A percentile compares a stretch with the other conserved stretches of the same genome.
Evolutionary conservation across 371 early-diverging fungal species (phyloP).

Genomic region (Basidiobolus meristosporus): DNA sequence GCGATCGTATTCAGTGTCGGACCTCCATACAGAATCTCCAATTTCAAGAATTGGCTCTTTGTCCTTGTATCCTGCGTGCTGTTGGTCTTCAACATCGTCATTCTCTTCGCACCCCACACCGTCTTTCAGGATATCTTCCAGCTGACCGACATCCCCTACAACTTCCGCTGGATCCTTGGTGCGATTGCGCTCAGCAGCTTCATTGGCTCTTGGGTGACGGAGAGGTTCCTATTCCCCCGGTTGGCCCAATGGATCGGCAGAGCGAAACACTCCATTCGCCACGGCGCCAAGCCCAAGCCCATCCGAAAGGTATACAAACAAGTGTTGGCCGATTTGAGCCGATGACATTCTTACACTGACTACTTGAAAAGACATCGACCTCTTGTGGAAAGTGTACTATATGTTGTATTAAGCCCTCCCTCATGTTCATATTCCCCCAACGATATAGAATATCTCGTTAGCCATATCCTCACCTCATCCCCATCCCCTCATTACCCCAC

Average conservation of each 20-base stretch:
- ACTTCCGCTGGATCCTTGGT: constrained; percentile 21
- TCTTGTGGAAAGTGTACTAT: too few relatives aligned
- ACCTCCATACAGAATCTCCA: constrained; percentile 73
- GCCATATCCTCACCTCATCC: too few relatives aligned
- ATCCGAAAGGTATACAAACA: too few relatives aligned
- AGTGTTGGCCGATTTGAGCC: too few relatives aligned
- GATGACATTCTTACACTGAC: too few relatives aligned
- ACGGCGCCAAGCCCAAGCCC: too few relatives aligned
- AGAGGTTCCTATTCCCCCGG: constrained; percentile 20
- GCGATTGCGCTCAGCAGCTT: constrained; percentile 20
- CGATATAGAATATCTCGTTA: too few relatives aligned
- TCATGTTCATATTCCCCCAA: too few relatives aligned
- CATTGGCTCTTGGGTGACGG: constrained; percentile 19
- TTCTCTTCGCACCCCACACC: constrained; percentile 19
- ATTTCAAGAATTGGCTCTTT: constrained; percentile 54
- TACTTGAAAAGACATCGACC: too few relatives aligned
- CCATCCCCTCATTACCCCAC: too few relatives aligned
- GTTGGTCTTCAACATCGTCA: constrained; percentile 21
- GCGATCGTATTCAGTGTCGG: constrained; percentile 88
- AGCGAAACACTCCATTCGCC: too few relatives aligned
- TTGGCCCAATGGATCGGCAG: constrained; percentile 4
- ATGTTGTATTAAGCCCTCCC: too few relatives aligned
- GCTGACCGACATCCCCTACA: constrained; percentile 21
- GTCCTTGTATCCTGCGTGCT: constrained; percentile 23
- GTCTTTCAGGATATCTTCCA: constrained; percentile 25